Evolutionary conservation across 1,139 yeast species (phyloP), one percentile per base, ranked within the genome.

Genomic region (Insectozyma bohioensis): DNA sequence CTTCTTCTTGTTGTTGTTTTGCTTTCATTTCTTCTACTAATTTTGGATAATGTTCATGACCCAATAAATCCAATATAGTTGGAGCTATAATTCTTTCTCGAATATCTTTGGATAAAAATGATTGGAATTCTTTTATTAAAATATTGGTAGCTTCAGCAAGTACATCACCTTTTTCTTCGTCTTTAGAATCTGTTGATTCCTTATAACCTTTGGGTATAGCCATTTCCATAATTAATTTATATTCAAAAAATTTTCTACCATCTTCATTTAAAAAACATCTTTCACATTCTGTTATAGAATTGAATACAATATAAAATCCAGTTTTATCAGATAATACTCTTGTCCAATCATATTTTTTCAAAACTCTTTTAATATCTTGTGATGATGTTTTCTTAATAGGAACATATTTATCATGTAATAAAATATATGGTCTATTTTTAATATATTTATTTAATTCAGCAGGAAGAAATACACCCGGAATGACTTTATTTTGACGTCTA

Each of bases 31-130:
- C 72, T n/a, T 65, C 65, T 20, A 78, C 58, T 16, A 77, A 46
- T 2, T 67, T 68, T 1, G 85, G 80, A 47, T 78, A 82, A 31
- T 74, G 72, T 4, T 74, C 76, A 28, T 78, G 82, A 39, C 75
- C 72, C 42, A 87, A 65, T 12, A 74, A 61, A 20, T 80, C 83
- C 34, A 84, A 67, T 12, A 87, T 74, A 2, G 72, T 69, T 0
- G 95, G 90, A 0, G 87, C 90, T 21, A 85, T 73, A 5, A 85
- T 63, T 43, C 88, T 75, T 48, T 81, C 92, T 47, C 86, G 68
- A 21, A 87, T 75, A 57, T 87, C 95, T 41, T 83, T 81, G 22
- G 79, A 62, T 33, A 87, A 57, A 34, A 81, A 78, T 5, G 67
- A 62, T 42, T 76, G 77, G 35, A 87, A 69, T 42, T 87, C 95